Evolutionary conservation across 2,329 filamentous ascomycete species (phyloP), one percentile per base, ranked within the genome.

Genomic region (Akanthomyces lecanii): DNA sequence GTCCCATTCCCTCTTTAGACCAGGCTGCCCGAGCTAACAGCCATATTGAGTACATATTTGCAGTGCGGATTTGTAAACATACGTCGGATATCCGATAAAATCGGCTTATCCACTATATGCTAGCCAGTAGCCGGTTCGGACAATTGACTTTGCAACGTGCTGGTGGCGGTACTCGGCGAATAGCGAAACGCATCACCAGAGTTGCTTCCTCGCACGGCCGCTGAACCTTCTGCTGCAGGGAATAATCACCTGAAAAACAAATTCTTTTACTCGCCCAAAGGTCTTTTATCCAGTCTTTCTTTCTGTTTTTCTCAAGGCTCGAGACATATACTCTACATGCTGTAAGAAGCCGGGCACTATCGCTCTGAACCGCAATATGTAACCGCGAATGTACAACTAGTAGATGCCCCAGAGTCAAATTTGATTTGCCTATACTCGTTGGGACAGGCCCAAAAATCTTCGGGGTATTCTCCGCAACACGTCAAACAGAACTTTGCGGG

Each of bases 381-480:
- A 56, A 30, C 38, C 38, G 38, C 30, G 38, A 45, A 30, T 38
- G 3, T 21, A 28, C 18, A 16, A 30, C 16, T 18, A 33, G 30
- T 30, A 12, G 7, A 36, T 21, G 7, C 30, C 30, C 33, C 51
- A 25, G 28, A 36, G 23, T 36, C 54, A 57, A 21, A 8, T 12
- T 48, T 10, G n/a, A 25, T 8, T 48, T 25, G 11, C 10, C 5
- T 16, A 50, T 5, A 12, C 42, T 3, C 6, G 3, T 33, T 7
- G 4, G 11, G 8, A 14, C 25, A 40, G 36, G n/a, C 14, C 40
- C 16, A 4, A 4, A 52, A 12, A 36, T 45, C 38, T 36, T 52
- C 38, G 47, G 18, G 47, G 16, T 25, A 8, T 23, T 61, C 38
- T 61, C 57, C 57, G 57, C 38, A 61, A 61, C 48, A 53, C 48